Evolutionary conservation across 306 rosid species (phyloP), one percentile per base, ranked within the genome.

Genomic region (Sicyos baderoa): DNA sequence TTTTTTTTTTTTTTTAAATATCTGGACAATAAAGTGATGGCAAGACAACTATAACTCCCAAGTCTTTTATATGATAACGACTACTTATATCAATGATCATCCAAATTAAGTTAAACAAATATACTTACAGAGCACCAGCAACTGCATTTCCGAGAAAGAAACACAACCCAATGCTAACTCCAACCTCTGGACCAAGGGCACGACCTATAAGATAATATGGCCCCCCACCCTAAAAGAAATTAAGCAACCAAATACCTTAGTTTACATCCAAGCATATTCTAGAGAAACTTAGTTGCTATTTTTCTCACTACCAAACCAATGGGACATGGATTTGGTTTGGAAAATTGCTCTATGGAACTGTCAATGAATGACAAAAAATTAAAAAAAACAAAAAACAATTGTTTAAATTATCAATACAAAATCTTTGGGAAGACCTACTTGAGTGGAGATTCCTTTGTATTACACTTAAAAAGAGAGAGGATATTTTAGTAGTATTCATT

Each of bases 121-220:
- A 74, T 32, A 85, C 99, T 94, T 79, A 94, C 99, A 94, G 95
- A 64, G 99, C 81, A 80, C 99, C 99, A 42, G 99, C 99, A 82
- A 94, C 97, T 73, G 97, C 99, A 83, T 94, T 94, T 70, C 99
- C 99, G 14, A 94, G 96, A 76, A 94, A 94, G 85, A 94, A 94
- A 81, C 99, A 94, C 64, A 94, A 75, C 71, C 99, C 99, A 79
- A 94, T 94, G 87, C 99, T 94, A 81, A 94, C 97, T 79, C 99
- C 99, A 85, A 94, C 99, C 85, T 94, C 99, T 74, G 99, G 99
- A 80, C 99, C 99, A 80, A 94, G 99, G 65, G 97, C 99, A 74
- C 99, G 99, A 56, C 99, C 99, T 52, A 94, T 94, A 72, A 94
- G 99, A 85, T 94, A 94, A 81, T 94, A 94, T 2, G 99, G 99